Conservation (phyloP, 1,284 basidiomycete genomes). For the Marasmius oreades region DNA sequence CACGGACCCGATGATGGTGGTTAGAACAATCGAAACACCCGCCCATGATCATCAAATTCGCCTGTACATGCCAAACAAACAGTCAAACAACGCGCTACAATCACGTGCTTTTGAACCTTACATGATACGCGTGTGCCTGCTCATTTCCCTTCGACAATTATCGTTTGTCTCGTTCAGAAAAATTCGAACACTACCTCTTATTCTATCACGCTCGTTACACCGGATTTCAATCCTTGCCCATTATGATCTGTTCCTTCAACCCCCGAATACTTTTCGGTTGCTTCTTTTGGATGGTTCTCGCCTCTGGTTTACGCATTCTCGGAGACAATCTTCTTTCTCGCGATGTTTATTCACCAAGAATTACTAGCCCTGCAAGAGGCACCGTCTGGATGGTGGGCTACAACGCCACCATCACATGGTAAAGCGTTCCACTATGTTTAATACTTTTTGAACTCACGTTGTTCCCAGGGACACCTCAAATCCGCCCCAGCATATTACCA, state of each 20-base stretch:
- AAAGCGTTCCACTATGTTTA: neutral
- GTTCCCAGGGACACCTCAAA: constrained; percentile 28
- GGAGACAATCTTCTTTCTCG: constrained; percentile 8
- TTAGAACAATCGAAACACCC: constrained; percentile 2
- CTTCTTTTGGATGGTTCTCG: neutral
- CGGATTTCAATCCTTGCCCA: neutral
- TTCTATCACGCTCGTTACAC: neutral
- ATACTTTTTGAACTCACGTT: constrained; percentile 5
- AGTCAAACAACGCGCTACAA: neutral
- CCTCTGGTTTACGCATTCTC: neutral
- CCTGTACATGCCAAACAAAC: constrained; percentile 8
- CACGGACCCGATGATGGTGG: neutral
- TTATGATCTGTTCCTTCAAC: neutral
- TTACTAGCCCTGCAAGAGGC: constrained; percentile 25
- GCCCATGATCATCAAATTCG: too few species aligned
- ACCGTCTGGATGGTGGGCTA: constrained; percentile 27
- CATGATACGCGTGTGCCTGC: neutral
- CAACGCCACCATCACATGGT: constrained; percentile 28
- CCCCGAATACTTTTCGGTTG: neutral
- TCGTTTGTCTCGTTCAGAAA: neutral
- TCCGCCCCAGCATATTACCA: constrained; percentile 27
- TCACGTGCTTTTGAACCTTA: neutral
- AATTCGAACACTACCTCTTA: neutral
- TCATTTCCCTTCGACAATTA: neutral
- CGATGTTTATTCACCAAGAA: constrained; percentile 25